Evolutionary conservation across 345 rosid species (phyloP).

Genomic region (Citrus australasica): DNA sequence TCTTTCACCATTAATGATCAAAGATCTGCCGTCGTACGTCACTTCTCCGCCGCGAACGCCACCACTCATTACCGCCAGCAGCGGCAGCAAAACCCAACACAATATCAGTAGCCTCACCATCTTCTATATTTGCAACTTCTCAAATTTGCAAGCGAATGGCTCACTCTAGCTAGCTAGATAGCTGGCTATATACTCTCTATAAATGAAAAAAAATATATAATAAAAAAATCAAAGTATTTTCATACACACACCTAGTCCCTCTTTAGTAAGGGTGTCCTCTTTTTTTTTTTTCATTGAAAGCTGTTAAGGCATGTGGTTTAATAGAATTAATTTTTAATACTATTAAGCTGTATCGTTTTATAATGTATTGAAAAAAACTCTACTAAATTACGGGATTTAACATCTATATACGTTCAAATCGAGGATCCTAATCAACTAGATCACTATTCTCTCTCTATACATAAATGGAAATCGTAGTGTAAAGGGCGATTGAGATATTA

Average conservation of each 20-base stretch:
- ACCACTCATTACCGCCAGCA: neutral
- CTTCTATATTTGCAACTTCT: neutral
- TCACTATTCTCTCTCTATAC: no score
- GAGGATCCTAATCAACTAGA: no score
- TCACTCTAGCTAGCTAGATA: neutral
- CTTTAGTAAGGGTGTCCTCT: fast-evolving
- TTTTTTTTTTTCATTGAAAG: no score
- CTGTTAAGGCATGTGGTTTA: no score
- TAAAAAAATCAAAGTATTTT: neutral
- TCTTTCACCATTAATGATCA: slow-evolving; percentile 49
- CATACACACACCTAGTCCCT: no score
- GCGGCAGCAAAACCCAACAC: neutral
- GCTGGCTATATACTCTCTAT: neutral
- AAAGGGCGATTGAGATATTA: neutral
- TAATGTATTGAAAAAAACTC: fast-evolving
- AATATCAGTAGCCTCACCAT: neutral
- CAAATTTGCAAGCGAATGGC: neutral
- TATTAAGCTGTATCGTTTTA: no score
- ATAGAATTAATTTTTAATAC: fast-evolving
- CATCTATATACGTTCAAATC: no score
- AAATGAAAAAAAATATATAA: neutral
- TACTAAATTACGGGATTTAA: fast-evolving
- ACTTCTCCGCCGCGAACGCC: slow-evolving; percentile 22
- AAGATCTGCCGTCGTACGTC: slow-evolving; percentile 45
- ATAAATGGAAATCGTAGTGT: neutral